Evolutionary conservation across 306 rosid species (phyloP), one percentile per base, ranked within the genome.

Genomic region (Amphicarpaea edgeworthii): DNA sequence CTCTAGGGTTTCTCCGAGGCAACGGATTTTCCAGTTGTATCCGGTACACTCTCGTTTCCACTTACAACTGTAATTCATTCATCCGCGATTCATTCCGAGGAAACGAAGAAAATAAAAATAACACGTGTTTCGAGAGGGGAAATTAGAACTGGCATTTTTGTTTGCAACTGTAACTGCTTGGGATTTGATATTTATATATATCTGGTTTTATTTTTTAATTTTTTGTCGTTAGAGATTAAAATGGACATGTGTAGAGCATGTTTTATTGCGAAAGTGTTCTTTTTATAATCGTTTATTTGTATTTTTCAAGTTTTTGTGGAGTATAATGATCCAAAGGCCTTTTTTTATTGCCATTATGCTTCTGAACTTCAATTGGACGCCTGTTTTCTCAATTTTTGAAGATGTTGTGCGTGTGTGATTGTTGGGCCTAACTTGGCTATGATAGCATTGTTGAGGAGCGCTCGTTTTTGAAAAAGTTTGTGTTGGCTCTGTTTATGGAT

Each of bases 1-100:
- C 53, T 19, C 82, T 88, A 88, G 93, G 96, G 93, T 90, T 86
- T 85, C 84, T 71, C 28, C 79, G 75, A 79, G 84, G 88, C 91
- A 70, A 77, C 91, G 76, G 46, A 30, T 69, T 62, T 49, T n/a
- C 58, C n/a, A 10, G 12, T 49, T 23, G 16, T 45, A 28, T 38
- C 43, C 12, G 60, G 76, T 65, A 11, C 70, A 17, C 64, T 55
- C 28, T 46, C 50, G 16, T 20, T 60, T 32, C 37, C 63, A 69
- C 75, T 76, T 61, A 6, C 60, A 17, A 53, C 67, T 71, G 24
- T 55, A 5, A 37, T 68, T 41, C 14, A 37, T 68, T 41, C 14
- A 16, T 63, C 41, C 55, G 15, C 66, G 79, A 69, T 85, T 77
- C 50, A 19, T 85, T 80, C 45, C 55, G 58, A 62, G 20, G 71